Conservation (phyloP, 1,139 yeast species). For the Pichia kudriavzevii region DNA sequence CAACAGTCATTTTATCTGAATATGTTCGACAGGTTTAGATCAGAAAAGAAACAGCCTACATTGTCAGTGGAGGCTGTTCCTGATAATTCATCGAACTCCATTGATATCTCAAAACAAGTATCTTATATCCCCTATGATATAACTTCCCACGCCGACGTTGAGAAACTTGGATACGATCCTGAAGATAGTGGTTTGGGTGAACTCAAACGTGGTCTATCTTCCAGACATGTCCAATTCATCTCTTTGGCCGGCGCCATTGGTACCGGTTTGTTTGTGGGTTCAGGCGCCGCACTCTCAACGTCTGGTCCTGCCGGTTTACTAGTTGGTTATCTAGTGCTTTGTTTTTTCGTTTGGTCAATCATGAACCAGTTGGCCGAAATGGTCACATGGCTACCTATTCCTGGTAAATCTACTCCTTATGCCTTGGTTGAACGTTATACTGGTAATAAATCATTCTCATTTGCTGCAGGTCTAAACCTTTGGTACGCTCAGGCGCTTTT, state of each 20-base stretch:
- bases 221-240: conserved; percentile 52
- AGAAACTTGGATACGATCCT: conserved; percentile 8
- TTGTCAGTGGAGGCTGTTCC: conserved; percentile 1
- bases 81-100: not conserved
- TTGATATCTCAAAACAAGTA: not conserved
- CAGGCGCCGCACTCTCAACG: conserved; percentile 45
- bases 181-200: conserved; percentile 12
- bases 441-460: conserved; percentile 27
- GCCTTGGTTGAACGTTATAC: conserved; percentile 29
- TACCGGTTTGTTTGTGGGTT: conserved; percentile 62
- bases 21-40: too few species aligned
- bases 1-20: too few species aligned
- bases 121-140: conserved; percentile 3
- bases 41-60: not conserved
- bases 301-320: conserved; percentile 67
- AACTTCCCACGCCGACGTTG: conserved; percentile 14
- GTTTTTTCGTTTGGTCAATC: conserved; percentile 46
- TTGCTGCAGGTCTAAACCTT: conserved; percentile 44
- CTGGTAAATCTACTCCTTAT: conserved; percentile 27
- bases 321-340: conserved; percentile 40
- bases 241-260: conserved; percentile 85
- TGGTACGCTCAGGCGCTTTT: conserved; percentile 44
- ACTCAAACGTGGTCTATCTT: conserved; percentile 19
- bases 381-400: conserved; percentile 51
- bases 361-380: conserved; percentile 59